phyloP scores from a whole-genome alignment of 768 basidiomycete species.

The Dioszegia crocea region DNA sequence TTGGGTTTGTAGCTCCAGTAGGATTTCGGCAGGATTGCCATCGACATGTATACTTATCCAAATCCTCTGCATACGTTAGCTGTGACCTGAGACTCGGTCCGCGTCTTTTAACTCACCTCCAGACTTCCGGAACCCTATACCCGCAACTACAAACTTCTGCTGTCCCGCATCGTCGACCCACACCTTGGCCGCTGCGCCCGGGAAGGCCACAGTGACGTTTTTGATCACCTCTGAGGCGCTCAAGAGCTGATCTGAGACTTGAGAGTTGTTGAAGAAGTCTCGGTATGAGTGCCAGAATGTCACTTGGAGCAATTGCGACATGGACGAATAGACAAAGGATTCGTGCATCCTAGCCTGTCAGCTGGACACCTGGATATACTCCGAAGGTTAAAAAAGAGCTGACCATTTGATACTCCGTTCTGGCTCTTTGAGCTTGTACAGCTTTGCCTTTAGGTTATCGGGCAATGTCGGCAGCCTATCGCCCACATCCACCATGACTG shows the following conservation, averaged over 20 bases:
- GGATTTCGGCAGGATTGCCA: conserved; percentile 58
- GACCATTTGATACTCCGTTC: conserved; percentile 45
- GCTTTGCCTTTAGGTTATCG: conserved; percentile 11
- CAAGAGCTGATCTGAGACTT: conserved; percentile 53
- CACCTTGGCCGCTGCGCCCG: conserved; percentile 81
- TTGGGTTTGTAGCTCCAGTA: conserved; percentile 6
- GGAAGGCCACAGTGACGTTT: conserved; percentile 78
- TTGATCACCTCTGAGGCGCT: conserved; percentile 93
- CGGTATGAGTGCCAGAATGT: conserved; percentile 94
- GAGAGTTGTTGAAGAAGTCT: conserved; percentile 63
- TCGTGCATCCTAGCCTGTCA: conserved; percentile 69
- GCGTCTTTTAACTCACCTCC: conserved; percentile 38
- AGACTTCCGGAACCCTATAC: conserved; percentile 58
- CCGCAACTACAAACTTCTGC: conserved; percentile 75
- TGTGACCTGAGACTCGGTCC: neutral
- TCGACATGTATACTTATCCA: conserved; percentile 65
- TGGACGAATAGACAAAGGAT: conserved; percentile 73
- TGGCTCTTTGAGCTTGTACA: conserved; percentile 40
- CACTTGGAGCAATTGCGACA: conserved; percentile 84
- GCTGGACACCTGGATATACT: neutral
- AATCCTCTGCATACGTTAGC: conserved; percentile 54
- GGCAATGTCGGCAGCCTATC: conserved; percentile 27
- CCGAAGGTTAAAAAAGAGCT: too few relatives aligned
- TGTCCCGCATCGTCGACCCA: conserved; percentile 55
- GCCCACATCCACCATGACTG: conserved; percentile 21